phyloP scores from a whole-genome alignment of 108 stramenopile genomes.

The Nitzschia sp. region DNA sequence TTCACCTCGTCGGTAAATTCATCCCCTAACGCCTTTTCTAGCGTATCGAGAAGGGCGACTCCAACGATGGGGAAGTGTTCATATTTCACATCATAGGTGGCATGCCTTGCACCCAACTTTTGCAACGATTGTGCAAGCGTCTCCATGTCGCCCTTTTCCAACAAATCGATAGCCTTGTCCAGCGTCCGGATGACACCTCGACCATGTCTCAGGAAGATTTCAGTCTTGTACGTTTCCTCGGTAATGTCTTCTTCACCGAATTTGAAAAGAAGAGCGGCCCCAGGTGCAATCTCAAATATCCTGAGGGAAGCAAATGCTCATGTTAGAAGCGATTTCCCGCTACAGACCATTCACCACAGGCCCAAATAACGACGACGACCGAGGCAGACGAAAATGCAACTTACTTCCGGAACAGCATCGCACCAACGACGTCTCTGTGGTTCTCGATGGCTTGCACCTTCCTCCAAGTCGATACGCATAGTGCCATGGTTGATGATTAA shows the following conservation, averaged over 20 bases:
- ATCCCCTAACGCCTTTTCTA: conserved; percentile 41
- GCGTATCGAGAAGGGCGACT: conserved; percentile 28
- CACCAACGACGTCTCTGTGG: conserved; percentile 39
- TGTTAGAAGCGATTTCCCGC: no score
- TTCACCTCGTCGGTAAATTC: conserved; percentile 35
- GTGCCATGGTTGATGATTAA: conserved; percentile 3
- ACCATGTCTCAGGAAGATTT: conserved; percentile 18
- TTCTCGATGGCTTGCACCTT: conserved; percentile 29
- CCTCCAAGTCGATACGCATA: conserved; percentile 27
- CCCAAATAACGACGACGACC: not conserved
- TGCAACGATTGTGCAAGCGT: conserved; percentile 1
- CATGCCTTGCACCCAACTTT: conserved; percentile 25
- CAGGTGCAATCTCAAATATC: conserved; percentile 24
- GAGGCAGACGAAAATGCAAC: not conserved
- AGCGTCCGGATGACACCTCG: conserved; percentile 26
- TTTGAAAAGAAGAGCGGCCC: not conserved
- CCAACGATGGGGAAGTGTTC: conserved; percentile 44
- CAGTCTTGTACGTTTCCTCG: conserved; percentile 23
- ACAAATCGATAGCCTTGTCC: conserved; percentile 11
- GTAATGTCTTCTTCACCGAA: not conserved
- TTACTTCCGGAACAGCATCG: conserved; percentile 31
- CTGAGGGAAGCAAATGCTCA: conserved; percentile 3
- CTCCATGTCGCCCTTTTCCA: conserved; percentile 18
- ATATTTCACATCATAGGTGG: conserved; percentile 15
- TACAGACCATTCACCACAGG: no score